These are phyloP conservation scores for Tetragonia tetragonoides DNA, from an alignment of 148 eudicot species.

Conservation along the genomic window DNA sequence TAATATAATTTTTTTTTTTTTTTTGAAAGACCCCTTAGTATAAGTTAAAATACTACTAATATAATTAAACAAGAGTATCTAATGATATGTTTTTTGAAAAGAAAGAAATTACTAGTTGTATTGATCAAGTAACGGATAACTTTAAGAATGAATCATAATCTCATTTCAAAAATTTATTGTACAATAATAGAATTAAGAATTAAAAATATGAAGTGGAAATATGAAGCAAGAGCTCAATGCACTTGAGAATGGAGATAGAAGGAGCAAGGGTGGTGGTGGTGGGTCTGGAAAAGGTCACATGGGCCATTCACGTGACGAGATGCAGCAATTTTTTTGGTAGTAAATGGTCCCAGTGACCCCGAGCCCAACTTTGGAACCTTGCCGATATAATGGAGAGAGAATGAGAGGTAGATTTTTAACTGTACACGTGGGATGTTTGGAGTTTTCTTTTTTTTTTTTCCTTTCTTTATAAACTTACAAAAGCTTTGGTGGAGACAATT, in stretches of 20 bases:
- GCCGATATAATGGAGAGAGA: background rate
- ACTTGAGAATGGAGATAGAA: background rate
- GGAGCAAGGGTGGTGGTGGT: background rate
- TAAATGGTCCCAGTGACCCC: conserved; percentile 11
- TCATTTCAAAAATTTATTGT: too few relatives aligned
- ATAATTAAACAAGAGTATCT: too few relatives aligned
- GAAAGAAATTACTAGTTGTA: too few relatives aligned
- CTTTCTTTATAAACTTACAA: background rate
- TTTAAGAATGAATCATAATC: too few relatives aligned
- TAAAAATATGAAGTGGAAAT: too few relatives aligned
- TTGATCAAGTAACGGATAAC: too few relatives aligned
- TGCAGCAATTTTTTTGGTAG: conserved; percentile 22
- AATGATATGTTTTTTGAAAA: too few relatives aligned
- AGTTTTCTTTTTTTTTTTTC: background rate
- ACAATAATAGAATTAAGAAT: too few relatives aligned
- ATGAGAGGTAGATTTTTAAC: background rate
- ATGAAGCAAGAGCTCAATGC: background rate
- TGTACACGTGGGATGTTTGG: conserved; percentile 25
- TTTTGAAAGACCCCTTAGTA: too few relatives aligned
- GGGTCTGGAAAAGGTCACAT: conserved; percentile 24
- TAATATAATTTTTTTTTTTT: too few relatives aligned
- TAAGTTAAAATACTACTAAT: too few relatives aligned
- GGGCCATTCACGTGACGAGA: conserved; percentile 44
- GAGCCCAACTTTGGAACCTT: conserved; percentile 9
- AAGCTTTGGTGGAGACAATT: conserved; percentile 21